phyloP scores from a whole-genome alignment of 1,284 basidiomycete species.

The Ustanciosporium gigantosporum region DNA sequence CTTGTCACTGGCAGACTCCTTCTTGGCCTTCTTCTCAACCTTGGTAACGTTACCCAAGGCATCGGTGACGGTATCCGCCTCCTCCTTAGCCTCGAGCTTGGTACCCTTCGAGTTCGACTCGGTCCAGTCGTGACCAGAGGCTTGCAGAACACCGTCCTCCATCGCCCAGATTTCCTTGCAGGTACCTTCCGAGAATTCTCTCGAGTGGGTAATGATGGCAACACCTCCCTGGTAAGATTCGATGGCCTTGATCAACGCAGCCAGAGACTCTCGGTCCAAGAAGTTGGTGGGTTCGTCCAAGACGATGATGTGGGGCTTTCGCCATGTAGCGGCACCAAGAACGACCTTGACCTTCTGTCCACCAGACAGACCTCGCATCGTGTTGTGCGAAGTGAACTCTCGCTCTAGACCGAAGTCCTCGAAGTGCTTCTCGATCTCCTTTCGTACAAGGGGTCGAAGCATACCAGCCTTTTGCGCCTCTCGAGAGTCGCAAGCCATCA shows the following conservation, averaged over 20 bases:
- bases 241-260: slow-evolving; percentile 59
- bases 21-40: slow-evolving; percentile 48
- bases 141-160: slow-evolving; percentile 50
- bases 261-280: slow-evolving; percentile 61
- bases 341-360: slow-evolving; percentile 62
- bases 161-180: slow-evolving; percentile 60
- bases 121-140: slow-evolving; percentile 74
- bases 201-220: slow-evolving; percentile 59
- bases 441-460: slow-evolving; percentile 59
- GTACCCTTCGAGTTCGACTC: slow-evolving; percentile 74
- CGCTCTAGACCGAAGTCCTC: slow-evolving; percentile 61
- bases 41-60: slow-evolving; percentile 55
- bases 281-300: slow-evolving; percentile 61
- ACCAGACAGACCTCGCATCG: slow-evolving; percentile 61
- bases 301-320: slow-evolving; percentile 59
- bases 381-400: slow-evolving; percentile 61
- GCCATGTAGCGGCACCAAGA: slow-evolving; percentile 60
- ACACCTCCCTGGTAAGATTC: slow-evolving; percentile 60
- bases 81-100: slow-evolving; percentile 54
- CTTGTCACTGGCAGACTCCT: slow-evolving; percentile 34
- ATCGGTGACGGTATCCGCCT: slow-evolving; percentile 51
- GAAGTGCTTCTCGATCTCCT: slow-evolving; percentile 61
- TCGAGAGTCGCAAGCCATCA: slow-evolving; percentile 55
- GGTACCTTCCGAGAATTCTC: slow-evolving; percentile 58
- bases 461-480: slow-evolving; percentile 59